These are phyloP conservation scores for Hanseniaspora hatyaiensis DNA, from an alignment of 805 yeast species.

Conservation along the genomic window DNA sequence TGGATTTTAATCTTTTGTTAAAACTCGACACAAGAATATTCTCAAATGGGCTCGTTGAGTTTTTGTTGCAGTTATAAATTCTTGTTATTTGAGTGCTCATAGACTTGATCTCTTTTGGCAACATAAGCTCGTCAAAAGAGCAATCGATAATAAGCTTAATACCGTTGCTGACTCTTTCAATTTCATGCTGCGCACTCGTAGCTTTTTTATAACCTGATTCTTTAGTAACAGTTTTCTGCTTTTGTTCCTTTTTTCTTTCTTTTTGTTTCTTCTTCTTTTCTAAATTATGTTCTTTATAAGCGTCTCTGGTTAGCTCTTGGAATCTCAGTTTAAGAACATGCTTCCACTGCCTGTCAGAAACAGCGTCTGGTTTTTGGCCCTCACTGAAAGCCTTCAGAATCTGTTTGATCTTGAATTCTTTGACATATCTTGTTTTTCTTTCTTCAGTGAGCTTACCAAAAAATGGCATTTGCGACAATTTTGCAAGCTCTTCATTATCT, in stretches of 20 bases:
- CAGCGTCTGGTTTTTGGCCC: constrained; percentile 59
- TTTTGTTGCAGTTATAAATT: constrained; percentile 66
- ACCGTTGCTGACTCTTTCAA: constrained; percentile 39
- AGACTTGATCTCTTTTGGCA: constrained; percentile 54
- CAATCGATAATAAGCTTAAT: constrained; percentile 69
- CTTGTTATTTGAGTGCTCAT: constrained; percentile 71
- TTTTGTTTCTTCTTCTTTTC: constrained; percentile 43
- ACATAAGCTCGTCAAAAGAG: constrained; percentile 82
- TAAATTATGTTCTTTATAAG: constrained; percentile 38
- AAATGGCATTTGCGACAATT: neutral
- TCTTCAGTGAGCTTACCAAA: constrained; percentile 4
- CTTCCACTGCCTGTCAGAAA: constrained; percentile 81
- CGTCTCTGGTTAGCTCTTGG: constrained; percentile 57
- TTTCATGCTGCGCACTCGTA: no score
- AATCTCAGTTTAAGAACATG: constrained; percentile 45
- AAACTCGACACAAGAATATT: constrained; percentile 54
- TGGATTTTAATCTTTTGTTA: constrained; percentile 47
- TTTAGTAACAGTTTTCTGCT: constrained; percentile 36
- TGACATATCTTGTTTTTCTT: neutral
- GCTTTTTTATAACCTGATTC: no score
- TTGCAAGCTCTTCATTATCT: neutral
- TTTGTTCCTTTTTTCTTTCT: constrained; percentile 33
- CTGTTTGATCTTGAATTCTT: constrained; percentile 8
- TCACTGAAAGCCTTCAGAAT: neutral
- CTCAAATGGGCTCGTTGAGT: constrained; percentile 41